phyloP scores from a whole-genome alignment of 164 flowering plant genomes.

The Cinnamomum micranthum region DNA sequence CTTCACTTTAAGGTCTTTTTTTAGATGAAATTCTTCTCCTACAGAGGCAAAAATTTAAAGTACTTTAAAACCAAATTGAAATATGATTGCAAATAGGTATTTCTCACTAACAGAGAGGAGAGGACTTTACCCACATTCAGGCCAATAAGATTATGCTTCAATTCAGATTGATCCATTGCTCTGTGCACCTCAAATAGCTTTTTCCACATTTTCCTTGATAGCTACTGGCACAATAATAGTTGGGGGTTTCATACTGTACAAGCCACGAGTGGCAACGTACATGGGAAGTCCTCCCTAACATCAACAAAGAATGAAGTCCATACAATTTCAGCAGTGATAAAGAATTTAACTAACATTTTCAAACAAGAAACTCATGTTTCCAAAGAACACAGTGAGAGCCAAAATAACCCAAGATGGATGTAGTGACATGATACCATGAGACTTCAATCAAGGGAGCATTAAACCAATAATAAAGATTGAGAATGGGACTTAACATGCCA shows the following conservation, averaged over 20 bases:
- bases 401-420: too few species aligned
- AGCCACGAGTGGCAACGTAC: constrained; percentile 94
- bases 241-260: constrained; percentile 76
- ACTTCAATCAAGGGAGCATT: too few species aligned
- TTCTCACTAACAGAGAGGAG: background rate
- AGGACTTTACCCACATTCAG: constrained; percentile 65
- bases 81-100: background rate
- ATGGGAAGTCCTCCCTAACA: constrained; percentile 89
- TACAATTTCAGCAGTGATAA: background rate
- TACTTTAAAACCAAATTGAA: background rate
- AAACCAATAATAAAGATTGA: too few species aligned
- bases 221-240: constrained; percentile 70
- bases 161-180: constrained; percentile 71
- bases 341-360: background rate
- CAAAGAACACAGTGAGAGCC: background rate
- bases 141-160: constrained; percentile 60
- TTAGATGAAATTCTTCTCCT: constrained; percentile 76
- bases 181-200: constrained; percentile 77
- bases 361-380: background rate
- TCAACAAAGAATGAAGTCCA: constrained; percentile 7
- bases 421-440: too few species aligned
- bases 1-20: constrained; percentile 74
- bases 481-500: too few species aligned
- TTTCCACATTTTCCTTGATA: constrained; percentile 63
- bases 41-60: constrained; percentile 11